phyloP scores from a whole-genome alignment of 768 basidiomycete species.

The Xerocomus potaroensis region DNA sequence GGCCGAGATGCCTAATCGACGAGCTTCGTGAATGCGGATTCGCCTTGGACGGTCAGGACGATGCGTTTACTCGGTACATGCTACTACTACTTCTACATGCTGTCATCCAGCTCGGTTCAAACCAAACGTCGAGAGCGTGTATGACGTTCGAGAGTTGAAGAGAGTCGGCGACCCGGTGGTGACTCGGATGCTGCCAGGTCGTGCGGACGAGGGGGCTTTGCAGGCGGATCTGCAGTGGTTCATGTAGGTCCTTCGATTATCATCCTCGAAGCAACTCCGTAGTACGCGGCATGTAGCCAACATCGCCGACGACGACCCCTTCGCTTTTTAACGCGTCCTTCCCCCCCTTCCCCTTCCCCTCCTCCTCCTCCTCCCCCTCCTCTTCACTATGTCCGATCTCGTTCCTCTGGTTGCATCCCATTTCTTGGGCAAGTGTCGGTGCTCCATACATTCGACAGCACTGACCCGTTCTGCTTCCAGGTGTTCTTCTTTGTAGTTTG shows the following conservation, averaged over 20 bases:
- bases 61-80: no score
- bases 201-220: no score
- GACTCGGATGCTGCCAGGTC: no score
- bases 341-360: not conserved
- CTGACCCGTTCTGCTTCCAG: no score
- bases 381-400: slow-evolving; percentile 11
- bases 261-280: slow-evolving; percentile 30
- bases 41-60: not conserved
- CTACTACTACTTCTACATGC: no score
- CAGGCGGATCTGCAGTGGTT: slow-evolving; percentile 6
- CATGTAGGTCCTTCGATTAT: slow-evolving; percentile 25
- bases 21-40: not conserved
- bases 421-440: slow-evolving; percentile 19
- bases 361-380: not conserved
- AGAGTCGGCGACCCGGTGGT: not conserved
- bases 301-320: slow-evolving; percentile 17
- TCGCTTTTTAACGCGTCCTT: slow-evolving; percentile 8
- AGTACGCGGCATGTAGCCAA: slow-evolving; percentile 26
- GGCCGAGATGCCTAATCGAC: not conserved
- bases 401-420: slow-evolving; percentile 26
- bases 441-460: no score
- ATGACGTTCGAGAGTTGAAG: no score
- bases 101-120: no score
- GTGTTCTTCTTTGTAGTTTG: slow-evolving; percentile 32
- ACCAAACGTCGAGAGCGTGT: no score